Base-by-base conservation (phyloP, 768 basidiomycete species). In the Tephrocybe rancida region DNA sequence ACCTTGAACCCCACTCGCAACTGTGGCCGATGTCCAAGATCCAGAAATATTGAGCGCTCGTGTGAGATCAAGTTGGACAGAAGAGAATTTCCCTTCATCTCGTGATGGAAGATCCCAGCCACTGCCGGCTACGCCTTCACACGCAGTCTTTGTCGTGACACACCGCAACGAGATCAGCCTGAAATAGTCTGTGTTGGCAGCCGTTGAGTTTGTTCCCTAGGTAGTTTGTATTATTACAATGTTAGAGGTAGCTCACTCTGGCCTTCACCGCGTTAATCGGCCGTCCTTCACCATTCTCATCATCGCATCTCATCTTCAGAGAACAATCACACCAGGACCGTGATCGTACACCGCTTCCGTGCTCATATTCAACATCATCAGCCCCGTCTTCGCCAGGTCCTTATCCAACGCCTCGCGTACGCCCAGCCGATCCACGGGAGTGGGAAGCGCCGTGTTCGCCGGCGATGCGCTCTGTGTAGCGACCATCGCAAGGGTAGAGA, bases 401-500 rank as follows among this genome's bases (percentile, higher is more conserved):
- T 46, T 58, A n/a, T 35, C 52, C 10, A 52, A 14, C 5, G 19
- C 38, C 14, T 57, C 56, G 1, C 38, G 42, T 38, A 54, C 18
- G 32, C 42, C 57, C 45, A 53, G 37, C 10, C 38, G 63, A 37
- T 72, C 71, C 2, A 64, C 54, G 26, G 71, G 72, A 2, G 70
- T 72, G 9, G 64, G 63, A 8, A 70, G 64, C 18, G 62, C 66
- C 24, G 67, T 68, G 30, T 58, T 64, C 1, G 56, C 58, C 34
- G 72, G 64, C 0, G 70, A 70, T 6, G 66, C 53, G 47, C 57
- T 64, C 16, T 50, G 27, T 4, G 63, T 56, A 6, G 59, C 49
- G 24, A 53, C 57, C 53, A 55, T 53, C 21, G 63, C 60, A 53
- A 69, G 68, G 8, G 58, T 50, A 14, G 65, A 69, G 29, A 67